These are phyloP conservation scores for Ustilago sp. DNA, from an alignment of 1,284 basidiomycete species.

Conservation along the genomic window DNA sequence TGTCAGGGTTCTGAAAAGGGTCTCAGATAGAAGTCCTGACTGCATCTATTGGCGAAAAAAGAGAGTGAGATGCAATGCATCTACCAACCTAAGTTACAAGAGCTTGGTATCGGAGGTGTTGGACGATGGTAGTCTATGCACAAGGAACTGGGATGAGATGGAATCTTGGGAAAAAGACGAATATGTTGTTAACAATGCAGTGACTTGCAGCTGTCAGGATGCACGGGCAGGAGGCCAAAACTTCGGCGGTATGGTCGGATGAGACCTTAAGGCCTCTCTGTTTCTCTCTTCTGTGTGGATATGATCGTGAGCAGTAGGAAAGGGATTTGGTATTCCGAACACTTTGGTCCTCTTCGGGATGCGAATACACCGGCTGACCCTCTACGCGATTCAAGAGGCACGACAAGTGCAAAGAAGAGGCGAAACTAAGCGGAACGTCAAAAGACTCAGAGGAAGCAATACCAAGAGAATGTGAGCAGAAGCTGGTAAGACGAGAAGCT, in stretches of 20 bases:
- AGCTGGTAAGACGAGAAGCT: neutral
- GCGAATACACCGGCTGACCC: neutral
- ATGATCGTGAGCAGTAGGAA: neutral
- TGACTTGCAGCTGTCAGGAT: conserved; percentile 1
- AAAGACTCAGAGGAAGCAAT: neutral
- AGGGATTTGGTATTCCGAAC: neutral
- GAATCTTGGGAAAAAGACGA: neutral
- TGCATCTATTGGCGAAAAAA: neutral
- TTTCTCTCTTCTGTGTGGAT: neutral
- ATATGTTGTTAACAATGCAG: neutral
- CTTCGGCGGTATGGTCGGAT: neutral
- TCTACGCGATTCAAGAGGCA: neutral
- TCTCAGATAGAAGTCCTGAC: neutral
- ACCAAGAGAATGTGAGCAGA: neutral
- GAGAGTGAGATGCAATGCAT: neutral
- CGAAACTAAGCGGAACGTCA: conserved; percentile 7
- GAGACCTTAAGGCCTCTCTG: neutral
- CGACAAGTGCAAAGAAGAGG: neutral
- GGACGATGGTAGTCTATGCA: conserved; percentile 4
- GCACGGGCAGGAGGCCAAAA: neutral
- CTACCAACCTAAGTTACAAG: neutral
- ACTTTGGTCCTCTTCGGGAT: neutral
- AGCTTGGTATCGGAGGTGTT: neutral
- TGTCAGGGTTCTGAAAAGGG: neutral
- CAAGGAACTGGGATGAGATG: neutral